Evolutionary conservation across 176 grass and related monocot species (phyloP).

Genomic region (Oryza rufipogon): DNA sequence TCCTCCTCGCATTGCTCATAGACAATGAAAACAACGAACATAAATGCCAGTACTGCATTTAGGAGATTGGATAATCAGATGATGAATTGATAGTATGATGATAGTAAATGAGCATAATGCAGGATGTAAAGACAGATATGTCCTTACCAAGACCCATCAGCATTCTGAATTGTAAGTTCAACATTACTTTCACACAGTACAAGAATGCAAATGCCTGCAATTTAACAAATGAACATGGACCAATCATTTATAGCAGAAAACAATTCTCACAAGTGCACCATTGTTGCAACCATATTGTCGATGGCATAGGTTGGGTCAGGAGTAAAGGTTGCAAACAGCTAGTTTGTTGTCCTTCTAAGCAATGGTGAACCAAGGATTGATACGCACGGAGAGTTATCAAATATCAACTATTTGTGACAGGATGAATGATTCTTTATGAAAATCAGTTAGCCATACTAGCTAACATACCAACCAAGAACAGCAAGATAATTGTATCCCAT

Average conservation of each 20-base stretch:
- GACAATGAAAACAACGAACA: conserved; percentile 88
- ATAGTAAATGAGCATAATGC: conserved; percentile 12
- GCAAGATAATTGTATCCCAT: neutral
- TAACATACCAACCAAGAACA: too few relatives aligned
- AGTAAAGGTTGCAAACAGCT: neutral
- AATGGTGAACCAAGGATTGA: conserved; percentile 16
- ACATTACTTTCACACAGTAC: conserved; percentile 69
- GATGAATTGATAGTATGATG: neutral
- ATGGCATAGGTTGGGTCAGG: conserved; percentile 11
- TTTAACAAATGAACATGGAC: conserved; percentile 44
- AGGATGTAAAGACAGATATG: conserved; percentile 31
- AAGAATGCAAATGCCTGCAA: conserved; percentile 64
- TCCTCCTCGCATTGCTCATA: conserved; percentile 95
- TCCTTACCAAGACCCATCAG: conserved; percentile 73
- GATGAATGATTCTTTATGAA: neutral
- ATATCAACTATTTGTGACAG: conserved; percentile 17
- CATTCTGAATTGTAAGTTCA: conserved; percentile 59
- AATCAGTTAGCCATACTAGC: too few relatives aligned
- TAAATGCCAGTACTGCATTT: conserved; percentile 66
- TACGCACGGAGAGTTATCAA: conserved; percentile 5
- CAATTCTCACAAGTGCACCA: neutral
- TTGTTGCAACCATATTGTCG: neutral
- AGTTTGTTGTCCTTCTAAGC: conserved; percentile 9
- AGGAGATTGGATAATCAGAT: neutral
- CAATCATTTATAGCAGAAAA: conserved; percentile 29